Evolutionary conservation across 2,329 filamentous ascomycete genomes (phyloP).

Genomic region (Venturia asperata): DNA sequence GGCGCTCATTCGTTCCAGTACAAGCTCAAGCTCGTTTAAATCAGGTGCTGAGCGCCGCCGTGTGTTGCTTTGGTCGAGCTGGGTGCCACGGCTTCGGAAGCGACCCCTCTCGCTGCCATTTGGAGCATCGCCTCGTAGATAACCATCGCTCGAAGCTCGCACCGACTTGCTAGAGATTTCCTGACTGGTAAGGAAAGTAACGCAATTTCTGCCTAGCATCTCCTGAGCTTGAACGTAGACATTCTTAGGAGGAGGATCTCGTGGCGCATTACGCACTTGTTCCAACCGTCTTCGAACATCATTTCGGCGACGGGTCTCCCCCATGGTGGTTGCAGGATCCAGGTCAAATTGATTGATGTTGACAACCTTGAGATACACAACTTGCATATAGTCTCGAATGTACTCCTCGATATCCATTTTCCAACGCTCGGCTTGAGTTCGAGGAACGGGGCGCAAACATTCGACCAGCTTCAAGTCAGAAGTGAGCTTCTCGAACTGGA

Average conservation of each 20-base stretch:
- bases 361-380: not conserved
- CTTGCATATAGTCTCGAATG: not conserved
- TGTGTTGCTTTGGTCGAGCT: not conserved
- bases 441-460: not conserved
- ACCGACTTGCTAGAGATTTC: not conserved
- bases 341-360: not conserved
- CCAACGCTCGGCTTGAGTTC: not conserved
- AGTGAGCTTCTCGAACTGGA: not conserved
- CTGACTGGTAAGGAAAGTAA: not conserved
- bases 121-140: not conserved
- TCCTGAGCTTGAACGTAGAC: not conserved
- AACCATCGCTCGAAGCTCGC: not conserved
- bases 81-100: not conserved
- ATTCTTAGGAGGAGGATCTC: not conserved
- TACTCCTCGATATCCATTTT: not conserved
- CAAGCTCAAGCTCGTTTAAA: not conserved
- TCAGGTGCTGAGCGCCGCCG: not conserved
- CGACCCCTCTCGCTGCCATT: not conserved
- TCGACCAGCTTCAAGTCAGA: not conserved
- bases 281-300: slow-evolving; percentile 8
- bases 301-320: not conserved
- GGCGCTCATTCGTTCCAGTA: not conserved
- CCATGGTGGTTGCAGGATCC: not conserved
- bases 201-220: not conserved
- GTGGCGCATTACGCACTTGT: not conserved